Conservation (phyloP, 2,329 filamentous ascomycete species). For the Trichothecium sympodiale region DNA sequence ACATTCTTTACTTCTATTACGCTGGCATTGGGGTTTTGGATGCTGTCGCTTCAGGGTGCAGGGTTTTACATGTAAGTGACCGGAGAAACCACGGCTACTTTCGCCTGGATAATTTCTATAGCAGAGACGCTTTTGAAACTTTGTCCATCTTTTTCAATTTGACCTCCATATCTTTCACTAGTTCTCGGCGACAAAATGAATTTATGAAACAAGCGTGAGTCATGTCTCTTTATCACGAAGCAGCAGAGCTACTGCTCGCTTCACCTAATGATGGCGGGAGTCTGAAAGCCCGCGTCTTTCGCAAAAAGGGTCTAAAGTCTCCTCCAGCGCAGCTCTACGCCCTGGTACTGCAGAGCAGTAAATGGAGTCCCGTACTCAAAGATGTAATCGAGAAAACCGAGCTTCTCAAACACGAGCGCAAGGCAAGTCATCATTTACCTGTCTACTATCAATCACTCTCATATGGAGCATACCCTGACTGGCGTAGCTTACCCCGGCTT, state of each 20-base stretch:
- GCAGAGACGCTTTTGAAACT: too few species aligned
- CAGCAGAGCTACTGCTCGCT: slow-evolving; percentile 62
- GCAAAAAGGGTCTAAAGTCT: slow-evolving; percentile 62
- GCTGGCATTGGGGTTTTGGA: too few species aligned
- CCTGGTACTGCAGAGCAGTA: slow-evolving; percentile 72
- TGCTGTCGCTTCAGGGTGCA: too few species aligned
- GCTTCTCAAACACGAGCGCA: slow-evolving; percentile 68
- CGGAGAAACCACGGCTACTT: too few species aligned
- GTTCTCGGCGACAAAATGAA: too few species aligned
- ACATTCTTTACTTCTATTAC: too few species aligned
- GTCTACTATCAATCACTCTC: not conserved
- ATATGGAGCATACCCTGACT: slow-evolving; percentile 17
- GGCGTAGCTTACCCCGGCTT: slow-evolving; percentile 60
- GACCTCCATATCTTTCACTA: too few species aligned
- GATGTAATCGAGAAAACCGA: slow-evolving; percentile 80
- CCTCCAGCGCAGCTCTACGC: slow-evolving; percentile 77
- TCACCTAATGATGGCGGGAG: slow-evolving; percentile 52
- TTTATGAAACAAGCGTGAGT: not conserved
- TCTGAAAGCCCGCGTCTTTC: slow-evolving; percentile 76
- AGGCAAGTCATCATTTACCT: slow-evolving; percentile 42
- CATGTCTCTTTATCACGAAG: slow-evolving; percentile 96
- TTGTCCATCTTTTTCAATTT: too few species aligned
- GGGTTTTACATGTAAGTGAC: too few species aligned
- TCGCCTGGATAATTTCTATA: too few species aligned
- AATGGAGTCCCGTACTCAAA: slow-evolving; percentile 80